A percentile compares a stretch with the other conserved stretches of the same genome.
Conservation (phyloP, 345 rosid genomes). For the Populus tremula region DNA sequence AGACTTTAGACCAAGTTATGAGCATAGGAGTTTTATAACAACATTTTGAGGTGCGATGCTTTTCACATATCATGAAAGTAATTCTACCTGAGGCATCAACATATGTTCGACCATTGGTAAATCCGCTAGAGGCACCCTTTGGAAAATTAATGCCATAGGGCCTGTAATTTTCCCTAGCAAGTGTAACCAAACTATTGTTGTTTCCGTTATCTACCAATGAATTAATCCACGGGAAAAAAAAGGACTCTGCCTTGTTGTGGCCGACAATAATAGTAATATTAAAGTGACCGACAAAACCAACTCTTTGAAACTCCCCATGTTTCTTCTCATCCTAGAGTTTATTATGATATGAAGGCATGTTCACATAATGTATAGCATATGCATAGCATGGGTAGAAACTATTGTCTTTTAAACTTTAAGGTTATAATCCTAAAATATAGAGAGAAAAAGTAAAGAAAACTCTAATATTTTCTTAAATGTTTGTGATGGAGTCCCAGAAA, state of each 20-base stretch:
- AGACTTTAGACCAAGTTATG: too few species aligned
- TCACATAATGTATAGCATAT: too few species aligned
- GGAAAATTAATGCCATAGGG: constrained; percentile 33
- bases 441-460: too few species aligned
- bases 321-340: not conserved
- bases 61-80: not conserved
- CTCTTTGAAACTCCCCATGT: constrained; percentile 4
- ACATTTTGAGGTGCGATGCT: too few species aligned
- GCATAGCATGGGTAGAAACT: too few species aligned
- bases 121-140: constrained; percentile 20
- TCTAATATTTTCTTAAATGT: too few species aligned
- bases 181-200: constrained; percentile 26
- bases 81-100: constrained; percentile 28
- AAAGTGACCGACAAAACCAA: constrained; percentile 19
- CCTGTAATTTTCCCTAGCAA: constrained; percentile 31
- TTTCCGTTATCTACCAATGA: constrained; percentile 31
- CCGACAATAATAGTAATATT: constrained; percentile 28
- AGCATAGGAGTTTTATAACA: too few species aligned
- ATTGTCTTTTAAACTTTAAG: too few species aligned
- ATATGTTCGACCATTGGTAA: constrained; percentile 32
- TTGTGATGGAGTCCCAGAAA: too few species aligned
- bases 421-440: too few species aligned
- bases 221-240: constrained; percentile 21
- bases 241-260: constrained; percentile 11
- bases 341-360: not conserved